These are phyloP conservation scores for Xylariaceae sp. DNA, from an alignment of 2,329 filamentous ascomycete species.

Conservation along the genomic window DNA sequence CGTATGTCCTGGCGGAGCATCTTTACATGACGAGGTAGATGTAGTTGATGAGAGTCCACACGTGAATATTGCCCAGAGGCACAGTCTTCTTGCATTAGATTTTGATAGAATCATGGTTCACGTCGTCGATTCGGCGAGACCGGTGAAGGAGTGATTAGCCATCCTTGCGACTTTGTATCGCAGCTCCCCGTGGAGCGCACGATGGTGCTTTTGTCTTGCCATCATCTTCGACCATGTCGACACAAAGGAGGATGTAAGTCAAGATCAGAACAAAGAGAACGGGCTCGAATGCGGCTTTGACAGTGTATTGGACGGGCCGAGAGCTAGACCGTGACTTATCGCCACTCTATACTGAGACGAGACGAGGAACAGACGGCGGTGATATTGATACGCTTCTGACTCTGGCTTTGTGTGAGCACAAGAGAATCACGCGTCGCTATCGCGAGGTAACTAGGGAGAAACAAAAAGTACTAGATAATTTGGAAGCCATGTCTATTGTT, in stretches of 20 bases:
- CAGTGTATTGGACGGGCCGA: constrained; percentile 21
- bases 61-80: constrained; percentile 20
- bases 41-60: constrained; percentile 19
- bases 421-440: not conserved
- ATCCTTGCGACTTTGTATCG: constrained; percentile 13
- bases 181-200: constrained; percentile 5
- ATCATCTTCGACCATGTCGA: constrained; percentile 16
- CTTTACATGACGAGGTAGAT: constrained; percentile 18
- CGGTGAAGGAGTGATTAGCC: constrained; percentile 15
- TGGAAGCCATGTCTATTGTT: not conserved
- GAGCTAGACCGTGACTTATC: constrained; percentile 20
- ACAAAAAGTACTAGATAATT: not conserved
- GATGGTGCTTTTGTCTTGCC: constrained; percentile 20
- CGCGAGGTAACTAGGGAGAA: not conserved
- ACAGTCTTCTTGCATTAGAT: constrained; percentile 20
- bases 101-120: constrained; percentile 17
- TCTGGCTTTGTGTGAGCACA: not conserved
- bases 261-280: constrained; percentile 24
- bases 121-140: constrained; percentile 20
- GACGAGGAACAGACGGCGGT: not conserved
- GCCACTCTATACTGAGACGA: not conserved
- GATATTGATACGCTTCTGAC: constrained; percentile 5
- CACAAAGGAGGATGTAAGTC: constrained; percentile 25
- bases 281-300: constrained; percentile 25
- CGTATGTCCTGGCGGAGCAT: constrained; percentile 7